A percentile compares a stretch with the other conserved stretches of the same genome.
Conservation (phyloP, 768 basidiomycete genomes). For the Dendrothele bispora region DNA sequence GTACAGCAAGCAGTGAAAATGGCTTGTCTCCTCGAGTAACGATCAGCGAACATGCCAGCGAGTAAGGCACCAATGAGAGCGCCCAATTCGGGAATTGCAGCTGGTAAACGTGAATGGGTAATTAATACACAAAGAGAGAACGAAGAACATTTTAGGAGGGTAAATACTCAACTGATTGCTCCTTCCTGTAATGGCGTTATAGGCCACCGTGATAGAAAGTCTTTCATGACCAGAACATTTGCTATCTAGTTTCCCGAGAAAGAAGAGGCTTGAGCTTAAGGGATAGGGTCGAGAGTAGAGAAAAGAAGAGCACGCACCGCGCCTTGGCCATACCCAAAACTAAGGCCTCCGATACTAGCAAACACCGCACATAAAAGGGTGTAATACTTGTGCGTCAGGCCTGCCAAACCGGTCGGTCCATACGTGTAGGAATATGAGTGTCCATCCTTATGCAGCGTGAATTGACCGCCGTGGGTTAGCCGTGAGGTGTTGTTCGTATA, state of each 20-base stretch:
- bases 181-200: constrained; percentile 74
- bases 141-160: no score
- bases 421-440: constrained; percentile 65
- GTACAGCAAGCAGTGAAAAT: constrained; percentile 70
- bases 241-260: no score
- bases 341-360: constrained; percentile 58
- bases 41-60: constrained; percentile 69
- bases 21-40: constrained; percentile 62
- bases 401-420: constrained; percentile 65
- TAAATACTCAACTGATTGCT: constrained; percentile 66
- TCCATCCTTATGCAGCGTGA: constrained; percentile 35
- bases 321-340: constrained; percentile 10
- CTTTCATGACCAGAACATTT: constrained; percentile 83
- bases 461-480: constrained; percentile 5
- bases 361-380: constrained; percentile 69
- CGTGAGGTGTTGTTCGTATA: no score
- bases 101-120: constrained; percentile 40
- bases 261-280: no score
- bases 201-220: constrained; percentile 70
- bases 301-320: no score
- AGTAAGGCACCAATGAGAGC: constrained; percentile 71
- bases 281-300: no score
- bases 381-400: constrained; percentile 65
- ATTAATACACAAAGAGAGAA: not conserved
- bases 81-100: constrained; percentile 76